These are phyloP conservation scores for Lyophyllum shimeji DNA, from an alignment of 768 basidiomycete genomes.

Conservation along the genomic window DNA sequence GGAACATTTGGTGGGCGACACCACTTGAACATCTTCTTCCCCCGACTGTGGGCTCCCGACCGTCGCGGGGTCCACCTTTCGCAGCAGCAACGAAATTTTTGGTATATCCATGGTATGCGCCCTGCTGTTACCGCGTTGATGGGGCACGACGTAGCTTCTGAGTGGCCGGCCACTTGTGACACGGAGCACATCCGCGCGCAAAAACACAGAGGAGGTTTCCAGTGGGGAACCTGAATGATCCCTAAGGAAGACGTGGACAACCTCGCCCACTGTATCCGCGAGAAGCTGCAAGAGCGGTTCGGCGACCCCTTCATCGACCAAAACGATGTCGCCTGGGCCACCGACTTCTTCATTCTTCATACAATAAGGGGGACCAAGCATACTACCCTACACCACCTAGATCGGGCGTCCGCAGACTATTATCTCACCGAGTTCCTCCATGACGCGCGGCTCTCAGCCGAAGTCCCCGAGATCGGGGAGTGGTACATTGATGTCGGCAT, in stretches of 20 bases:
- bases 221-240: constrained; percentile 21
- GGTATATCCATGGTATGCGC: no score
- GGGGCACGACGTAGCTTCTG: constrained; percentile 1
- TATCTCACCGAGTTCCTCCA: neutral
- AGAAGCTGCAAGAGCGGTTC: neutral
- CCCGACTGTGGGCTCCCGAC: no score
- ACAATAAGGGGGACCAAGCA: constrained; percentile 28
- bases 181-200: constrained; percentile 22
- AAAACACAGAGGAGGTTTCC: constrained; percentile 14
- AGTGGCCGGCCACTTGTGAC: constrained; percentile 26
- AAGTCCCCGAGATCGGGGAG: neutral
- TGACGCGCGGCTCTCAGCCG: neutral
- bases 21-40: no score
- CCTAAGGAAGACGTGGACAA: neutral
- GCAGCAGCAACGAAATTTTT: no score
- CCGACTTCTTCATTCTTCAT: constrained; percentile 24
- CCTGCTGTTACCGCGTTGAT: constrained; percentile 19
- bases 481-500: constrained; percentile 25
- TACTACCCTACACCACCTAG: constrained; percentile 11
- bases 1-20: no score
- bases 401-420: neutral
- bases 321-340: constrained; percentile 14
- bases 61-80: no score
- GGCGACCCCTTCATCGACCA: no score
- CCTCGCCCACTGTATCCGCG: constrained; percentile 19